These are phyloP conservation scores for Phoma sp. DNA, from an alignment of 2,329 filamentous ascomycete species.

Conservation along the genomic window DNA sequence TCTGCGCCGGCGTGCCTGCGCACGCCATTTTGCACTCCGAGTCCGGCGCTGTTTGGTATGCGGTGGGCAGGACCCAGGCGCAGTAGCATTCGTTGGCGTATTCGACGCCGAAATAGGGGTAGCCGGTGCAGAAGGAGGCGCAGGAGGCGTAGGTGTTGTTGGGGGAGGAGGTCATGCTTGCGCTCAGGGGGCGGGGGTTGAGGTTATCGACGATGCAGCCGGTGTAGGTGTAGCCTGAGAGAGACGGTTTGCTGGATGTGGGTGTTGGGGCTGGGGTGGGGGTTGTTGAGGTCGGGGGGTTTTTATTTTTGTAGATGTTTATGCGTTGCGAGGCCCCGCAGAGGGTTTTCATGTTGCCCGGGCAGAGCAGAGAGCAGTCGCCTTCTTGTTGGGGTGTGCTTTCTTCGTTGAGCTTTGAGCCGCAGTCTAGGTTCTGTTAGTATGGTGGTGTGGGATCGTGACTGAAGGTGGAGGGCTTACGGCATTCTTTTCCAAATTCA, in stretches of 20 bases:
- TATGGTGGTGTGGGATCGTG: no score
- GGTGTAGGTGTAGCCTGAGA: conserved; percentile 27
- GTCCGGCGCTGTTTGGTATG: conserved; percentile 6
- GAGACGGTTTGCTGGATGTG: conserved; percentile 15
- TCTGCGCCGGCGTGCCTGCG: conserved; percentile 16
- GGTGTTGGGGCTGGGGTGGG: conserved; percentile 7
- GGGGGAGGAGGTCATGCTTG: conserved; percentile 8
- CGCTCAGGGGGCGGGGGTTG: conserved; percentile 20
- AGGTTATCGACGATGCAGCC: conserved; percentile 29
- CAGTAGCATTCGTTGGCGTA: conserved; percentile 46
- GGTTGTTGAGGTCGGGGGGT: conserved; percentile 7
- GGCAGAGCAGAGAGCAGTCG: conserved; percentile 28
- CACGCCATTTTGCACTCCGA: conserved; percentile 30
- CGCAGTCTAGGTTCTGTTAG: conserved; percentile 23
- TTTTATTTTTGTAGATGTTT: conserved; percentile 28
- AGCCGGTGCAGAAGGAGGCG: conserved; percentile 27
- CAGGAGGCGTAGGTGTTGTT: conserved; percentile 25
- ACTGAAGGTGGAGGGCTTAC: conserved; percentile 5
- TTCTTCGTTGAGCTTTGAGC: conserved; percentile 20
- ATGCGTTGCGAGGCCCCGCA: conserved; percentile 31
- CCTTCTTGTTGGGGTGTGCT: conserved; percentile 16
- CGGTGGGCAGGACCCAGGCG: conserved; percentile 43
- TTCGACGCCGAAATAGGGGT: conserved; percentile 33
- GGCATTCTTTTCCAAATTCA: conserved; percentile 31
- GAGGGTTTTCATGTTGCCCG: conserved; percentile 24